Conservation (phyloP, 768 basidiomycete genomes). For the Mrakia gelida region DNA sequence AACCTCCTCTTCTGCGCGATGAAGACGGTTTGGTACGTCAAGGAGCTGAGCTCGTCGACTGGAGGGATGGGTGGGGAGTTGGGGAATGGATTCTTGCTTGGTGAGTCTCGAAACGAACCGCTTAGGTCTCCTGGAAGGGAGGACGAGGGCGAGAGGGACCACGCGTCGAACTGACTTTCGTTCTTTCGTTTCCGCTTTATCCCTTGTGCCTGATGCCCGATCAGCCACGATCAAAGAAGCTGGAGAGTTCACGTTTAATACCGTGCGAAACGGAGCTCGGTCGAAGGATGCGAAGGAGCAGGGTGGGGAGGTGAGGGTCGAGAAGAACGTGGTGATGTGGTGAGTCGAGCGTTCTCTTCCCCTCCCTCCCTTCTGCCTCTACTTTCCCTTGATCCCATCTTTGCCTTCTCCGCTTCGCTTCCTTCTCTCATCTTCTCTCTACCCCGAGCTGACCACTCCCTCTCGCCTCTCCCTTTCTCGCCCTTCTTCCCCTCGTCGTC, state of each 20-base stretch:
- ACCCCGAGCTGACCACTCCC: no score
- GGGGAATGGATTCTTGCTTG: slow-evolving; percentile 14
- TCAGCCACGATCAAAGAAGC: slow-evolving; percentile 62
- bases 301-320: slow-evolving; percentile 49
- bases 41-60: slow-evolving; percentile 34
- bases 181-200: no score
- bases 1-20: slow-evolving; percentile 75
- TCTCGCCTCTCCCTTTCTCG: no score
- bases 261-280: slow-evolving; percentile 52
- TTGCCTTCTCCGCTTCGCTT: no score
- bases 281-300: slow-evolving; percentile 48
- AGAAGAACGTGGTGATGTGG: slow-evolving; percentile 60
- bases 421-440: no score
- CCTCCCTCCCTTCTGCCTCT: not conserved
- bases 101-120: slow-evolving; percentile 13
- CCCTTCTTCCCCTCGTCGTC: not conserved
- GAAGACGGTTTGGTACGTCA: slow-evolving; percentile 80
- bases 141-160: not conserved
- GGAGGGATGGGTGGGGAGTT: slow-evolving; percentile 7
- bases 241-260: slow-evolving; percentile 56
- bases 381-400: no score
- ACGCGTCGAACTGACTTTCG: not conserved
- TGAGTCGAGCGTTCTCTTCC: slow-evolving; percentile 39
- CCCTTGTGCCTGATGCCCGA: no score
- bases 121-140: no score